These are phyloP conservation scores for Aspergillus wentii DNA, from an alignment of 495 filamentous ascomycete genomes.

Conservation along the genomic window DNA sequence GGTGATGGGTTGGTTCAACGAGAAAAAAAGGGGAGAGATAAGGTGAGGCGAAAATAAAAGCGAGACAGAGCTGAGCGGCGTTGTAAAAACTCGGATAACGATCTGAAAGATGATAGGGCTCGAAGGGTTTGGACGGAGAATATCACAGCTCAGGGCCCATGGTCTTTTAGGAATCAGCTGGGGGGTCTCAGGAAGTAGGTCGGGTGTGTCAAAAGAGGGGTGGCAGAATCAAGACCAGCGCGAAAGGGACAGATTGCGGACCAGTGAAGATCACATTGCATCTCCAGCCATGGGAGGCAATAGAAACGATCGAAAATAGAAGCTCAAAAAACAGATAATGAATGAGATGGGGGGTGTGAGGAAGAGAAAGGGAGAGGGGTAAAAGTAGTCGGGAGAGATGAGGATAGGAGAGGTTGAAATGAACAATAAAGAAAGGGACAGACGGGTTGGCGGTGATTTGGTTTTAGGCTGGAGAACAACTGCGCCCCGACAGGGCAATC, in stretches of 20 bases:
- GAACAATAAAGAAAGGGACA: no score
- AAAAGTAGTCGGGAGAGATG: no score
- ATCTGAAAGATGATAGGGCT: neutral
- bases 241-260: slow-evolving; percentile 18
- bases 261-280: slow-evolving; percentile 34
- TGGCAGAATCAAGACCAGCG: slow-evolving; percentile 5
- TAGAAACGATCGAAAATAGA: no score
- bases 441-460: no score
- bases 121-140: neutral
- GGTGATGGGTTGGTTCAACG: slow-evolving; percentile 2
- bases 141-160: slow-evolving; percentile 11
- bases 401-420: no score
- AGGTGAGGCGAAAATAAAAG: slow-evolving; percentile 10
- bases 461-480: no score
- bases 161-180: neutral
- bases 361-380: no score
- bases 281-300: no score
- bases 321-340: no score
- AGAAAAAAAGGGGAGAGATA: slow-evolving; percentile 9
- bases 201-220: slow-evolving; percentile 7
- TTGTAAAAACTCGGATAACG: neutral
- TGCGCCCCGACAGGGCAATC: no score
- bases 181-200: neutral
- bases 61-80: slow-evolving; percentile 4
- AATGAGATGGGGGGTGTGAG: no score